Percentiles rank a stretch among this genome's conserved stretches.
phyloP scores from a whole-genome alignment of 768 basidiomycete species.

The Suillus weaverae region DNA sequence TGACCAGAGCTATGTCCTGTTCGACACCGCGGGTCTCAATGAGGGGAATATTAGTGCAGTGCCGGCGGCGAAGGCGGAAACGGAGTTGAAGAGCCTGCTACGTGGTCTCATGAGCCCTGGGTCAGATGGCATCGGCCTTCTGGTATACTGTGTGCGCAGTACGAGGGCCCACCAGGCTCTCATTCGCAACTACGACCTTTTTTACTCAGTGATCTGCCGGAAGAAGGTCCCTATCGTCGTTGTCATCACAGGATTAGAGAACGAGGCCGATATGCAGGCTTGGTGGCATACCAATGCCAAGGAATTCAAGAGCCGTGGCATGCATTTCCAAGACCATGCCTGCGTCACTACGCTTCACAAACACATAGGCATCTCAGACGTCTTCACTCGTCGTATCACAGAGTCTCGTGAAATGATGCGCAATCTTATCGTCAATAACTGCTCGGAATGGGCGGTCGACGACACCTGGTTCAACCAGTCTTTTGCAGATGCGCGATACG shows the following conservation, averaged over 20 bases:
- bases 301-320: constrained; percentile 23
- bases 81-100: constrained; percentile 25
- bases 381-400: background rate
- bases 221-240: constrained; percentile 37
- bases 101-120: constrained; percentile 19
- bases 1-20: constrained; percentile 26
- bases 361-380: constrained; percentile 3
- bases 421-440: constrained; percentile 24
- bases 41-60: constrained; percentile 34
- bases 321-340: constrained; percentile 37
- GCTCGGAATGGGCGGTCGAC: background rate
- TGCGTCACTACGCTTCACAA: constrained; percentile 10
- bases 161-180: constrained; percentile 26
- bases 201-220: constrained; percentile 36
- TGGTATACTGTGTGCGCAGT: constrained; percentile 27
- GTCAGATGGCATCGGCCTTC: constrained; percentile 13
- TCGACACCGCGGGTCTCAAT: constrained; percentile 42
- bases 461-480: constrained; percentile 3
- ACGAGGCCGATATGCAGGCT: constrained; percentile 28
- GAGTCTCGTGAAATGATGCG: constrained; percentile 23
- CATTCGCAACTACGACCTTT: constrained; percentile 39
- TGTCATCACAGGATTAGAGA: constrained; percentile 40
- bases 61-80: constrained; percentile 30
- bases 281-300: constrained; percentile 37
- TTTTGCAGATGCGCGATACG: background rate